Conservation (phyloP, 805 yeast genomes). For the Pichia eremophila region DNA sequence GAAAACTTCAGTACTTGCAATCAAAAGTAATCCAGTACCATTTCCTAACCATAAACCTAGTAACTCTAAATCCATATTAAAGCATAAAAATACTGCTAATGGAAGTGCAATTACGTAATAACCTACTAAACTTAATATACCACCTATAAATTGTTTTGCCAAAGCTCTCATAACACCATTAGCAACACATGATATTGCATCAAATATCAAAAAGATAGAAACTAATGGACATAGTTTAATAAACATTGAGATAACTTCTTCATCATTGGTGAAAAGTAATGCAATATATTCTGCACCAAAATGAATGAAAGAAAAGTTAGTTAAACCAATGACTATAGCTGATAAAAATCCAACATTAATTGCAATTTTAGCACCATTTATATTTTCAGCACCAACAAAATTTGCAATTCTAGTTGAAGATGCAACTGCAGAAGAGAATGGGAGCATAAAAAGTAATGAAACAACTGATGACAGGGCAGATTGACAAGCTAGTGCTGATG, state of each 20-base stretch:
- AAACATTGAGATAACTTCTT: conserved; percentile 44
- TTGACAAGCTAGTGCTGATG: conserved; percentile 46
- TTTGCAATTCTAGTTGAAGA: conserved; percentile 49
- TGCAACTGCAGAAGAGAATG: conserved; percentile 51
- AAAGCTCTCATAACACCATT: conserved; percentile 69
- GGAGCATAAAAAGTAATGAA: conserved; percentile 42
- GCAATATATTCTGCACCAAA: conserved; percentile 43
- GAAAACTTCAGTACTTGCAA: conserved; percentile 40
- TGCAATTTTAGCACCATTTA: conserved; percentile 27
- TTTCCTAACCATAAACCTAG: conserved; percentile 70
- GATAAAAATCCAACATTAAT: conserved; percentile 32
- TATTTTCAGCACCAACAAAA: conserved; percentile 36
- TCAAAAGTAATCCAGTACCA: conserved; percentile 51
- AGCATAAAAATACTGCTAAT: conserved; percentile 50
- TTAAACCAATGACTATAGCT: conserved; percentile 25
- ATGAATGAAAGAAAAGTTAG: conserved; percentile 38
- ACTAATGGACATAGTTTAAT: conserved; percentile 52
- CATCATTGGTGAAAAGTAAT: conserved; percentile 51
- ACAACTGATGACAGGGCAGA: conserved; percentile 45
- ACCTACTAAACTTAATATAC: conserved; percentile 55
- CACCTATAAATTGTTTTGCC: conserved; percentile 69
- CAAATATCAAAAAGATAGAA: conserved; percentile 57
- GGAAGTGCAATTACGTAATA: conserved; percentile 70
- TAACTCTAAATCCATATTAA: conserved; percentile 36
- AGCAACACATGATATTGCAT: conserved; percentile 61